Conservation (phyloP, 768 basidiomycete genomes). For the Termitomyces sp. region DNA sequence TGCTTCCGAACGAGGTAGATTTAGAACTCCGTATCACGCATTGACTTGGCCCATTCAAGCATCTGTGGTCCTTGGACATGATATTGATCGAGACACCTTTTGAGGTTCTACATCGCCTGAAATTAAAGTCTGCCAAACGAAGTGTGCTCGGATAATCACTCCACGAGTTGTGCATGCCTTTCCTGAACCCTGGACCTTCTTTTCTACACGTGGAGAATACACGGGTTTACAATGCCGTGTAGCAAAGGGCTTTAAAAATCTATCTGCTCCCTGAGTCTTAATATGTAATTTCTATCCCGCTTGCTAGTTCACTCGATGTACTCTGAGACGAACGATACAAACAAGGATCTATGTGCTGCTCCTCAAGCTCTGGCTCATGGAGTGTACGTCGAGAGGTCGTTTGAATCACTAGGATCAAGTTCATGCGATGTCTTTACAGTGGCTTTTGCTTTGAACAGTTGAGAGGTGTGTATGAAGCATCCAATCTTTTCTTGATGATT, state of each 20-base stretch:
- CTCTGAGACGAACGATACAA: conserved; percentile 12
- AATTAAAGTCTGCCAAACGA: background rate
- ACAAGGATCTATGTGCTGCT: conserved; percentile 4
- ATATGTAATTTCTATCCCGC: background rate
- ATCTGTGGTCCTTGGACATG: background rate
- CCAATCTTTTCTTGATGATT: background rate
- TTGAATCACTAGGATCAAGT: background rate
- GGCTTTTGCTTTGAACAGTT: conserved; percentile 31
- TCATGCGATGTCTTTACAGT: conserved; percentile 6
- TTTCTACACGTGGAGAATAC: background rate
- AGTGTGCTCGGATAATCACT: background rate
- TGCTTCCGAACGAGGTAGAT: background rate
- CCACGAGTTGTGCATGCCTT: background rate
- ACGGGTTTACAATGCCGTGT: background rate
- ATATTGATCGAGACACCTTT: background rate
- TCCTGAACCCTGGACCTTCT: background rate
- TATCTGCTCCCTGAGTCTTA: background rate
- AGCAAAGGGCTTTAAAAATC: background rate
- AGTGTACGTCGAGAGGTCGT: conserved; percentile 11
- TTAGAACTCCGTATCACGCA: background rate
- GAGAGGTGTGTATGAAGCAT: conserved; percentile 23
- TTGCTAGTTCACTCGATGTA: conserved; percentile 9
- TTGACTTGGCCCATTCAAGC: background rate
- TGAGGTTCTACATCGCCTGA: background rate
- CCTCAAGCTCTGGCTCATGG: conserved; percentile 12